phyloP scores from a whole-genome alignment of 164 flowering plant species.

The Magnolia changhungtana region DNA sequence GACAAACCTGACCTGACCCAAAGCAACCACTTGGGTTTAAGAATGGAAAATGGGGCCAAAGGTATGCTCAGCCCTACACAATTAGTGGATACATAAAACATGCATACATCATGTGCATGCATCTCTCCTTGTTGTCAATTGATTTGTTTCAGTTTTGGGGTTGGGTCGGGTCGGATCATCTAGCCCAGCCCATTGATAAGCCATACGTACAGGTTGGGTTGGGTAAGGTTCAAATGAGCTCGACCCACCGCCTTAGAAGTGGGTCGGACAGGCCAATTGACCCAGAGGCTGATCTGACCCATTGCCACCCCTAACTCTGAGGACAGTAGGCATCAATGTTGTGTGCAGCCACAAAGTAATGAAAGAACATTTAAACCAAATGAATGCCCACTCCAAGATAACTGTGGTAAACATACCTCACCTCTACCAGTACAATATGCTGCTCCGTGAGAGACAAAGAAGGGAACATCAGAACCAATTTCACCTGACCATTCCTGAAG shows the following conservation, averaged over 20 bases:
- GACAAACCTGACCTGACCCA: too few relatives aligned
- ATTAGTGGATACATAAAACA: too few relatives aligned
- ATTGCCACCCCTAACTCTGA: neutral
- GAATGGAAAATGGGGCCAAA: too few relatives aligned
- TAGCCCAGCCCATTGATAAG: neutral
- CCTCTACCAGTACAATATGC: constrained; percentile 99
- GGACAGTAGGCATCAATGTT: neutral
- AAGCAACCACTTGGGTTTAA: too few relatives aligned
- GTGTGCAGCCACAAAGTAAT: neutral
- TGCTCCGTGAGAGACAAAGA: constrained; percentile 95
- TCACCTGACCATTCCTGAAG: constrained; percentile 97
- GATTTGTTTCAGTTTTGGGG: neutral
- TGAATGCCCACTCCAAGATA: neutral
- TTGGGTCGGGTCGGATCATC: neutral
- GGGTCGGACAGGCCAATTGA: neutral
- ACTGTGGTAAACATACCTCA: constrained; percentile 55
- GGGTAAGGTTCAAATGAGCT: neutral
- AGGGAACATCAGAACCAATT: constrained; percentile 95
- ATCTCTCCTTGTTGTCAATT: neutral
- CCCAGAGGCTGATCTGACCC: neutral
- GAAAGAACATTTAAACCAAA: neutral
- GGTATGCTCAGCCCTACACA: too few relatives aligned
- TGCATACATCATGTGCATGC: neutral
- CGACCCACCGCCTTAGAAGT: neutral
- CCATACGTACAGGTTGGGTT: neutral